Evolutionary conservation across 2,329 filamentous ascomycete genomes (phyloP).

Genomic region (Parasarocladium wereldwijsianum): DNA sequence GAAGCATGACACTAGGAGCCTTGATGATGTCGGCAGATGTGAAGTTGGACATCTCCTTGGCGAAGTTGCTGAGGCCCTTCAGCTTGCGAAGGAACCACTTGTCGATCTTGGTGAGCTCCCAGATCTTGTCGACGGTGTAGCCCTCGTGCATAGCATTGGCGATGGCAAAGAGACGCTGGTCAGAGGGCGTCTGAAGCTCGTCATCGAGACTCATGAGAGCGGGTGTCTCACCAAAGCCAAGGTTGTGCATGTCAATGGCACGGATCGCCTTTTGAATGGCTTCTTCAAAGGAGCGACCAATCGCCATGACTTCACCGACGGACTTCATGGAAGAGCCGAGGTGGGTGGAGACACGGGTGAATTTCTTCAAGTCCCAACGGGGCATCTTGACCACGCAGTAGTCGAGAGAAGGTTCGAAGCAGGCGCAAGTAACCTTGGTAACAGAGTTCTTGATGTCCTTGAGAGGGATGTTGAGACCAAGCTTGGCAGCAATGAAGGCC

Average conservation of each 20-base stretch:
- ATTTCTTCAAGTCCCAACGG: conserved; percentile 98
- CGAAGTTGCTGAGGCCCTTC: conserved; percentile 81
- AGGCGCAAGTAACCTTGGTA: conserved; percentile 88
- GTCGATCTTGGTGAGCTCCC: conserved; percentile 96
- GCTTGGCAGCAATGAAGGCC: conserved; percentile 91
- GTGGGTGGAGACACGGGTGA: conserved; percentile 88
- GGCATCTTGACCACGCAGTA: conserved; percentile 99
- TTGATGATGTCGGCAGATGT: conserved; percentile 48
- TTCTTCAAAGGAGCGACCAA: conserved; percentile 92
- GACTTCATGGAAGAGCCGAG: conserved; percentile 99
- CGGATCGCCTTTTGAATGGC: conserved; percentile 97
- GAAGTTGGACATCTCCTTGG: conserved; percentile 60
- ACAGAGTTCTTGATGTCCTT: conserved; percentile 96
- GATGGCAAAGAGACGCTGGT: conserved; percentile 93
- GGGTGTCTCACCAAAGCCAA: conserved; percentile 84
- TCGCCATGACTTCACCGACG: conserved; percentile 98
- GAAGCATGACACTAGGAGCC: conserved; percentile 51
- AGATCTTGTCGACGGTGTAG: conserved; percentile 92
- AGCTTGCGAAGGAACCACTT: conserved; percentile 95
- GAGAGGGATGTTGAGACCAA: conserved; percentile 84
- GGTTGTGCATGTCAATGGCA: conserved; percentile 85
- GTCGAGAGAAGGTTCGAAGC: conserved; percentile 95
- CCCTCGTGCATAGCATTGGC: conserved; percentile 94
- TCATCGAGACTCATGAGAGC: conserved; percentile 92
- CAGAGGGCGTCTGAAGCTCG: conserved; percentile 91